Evolutionary conservation across 2,329 filamentous ascomycete genomes (phyloP).

Genomic region (Albophoma yamanashiensis): DNA sequence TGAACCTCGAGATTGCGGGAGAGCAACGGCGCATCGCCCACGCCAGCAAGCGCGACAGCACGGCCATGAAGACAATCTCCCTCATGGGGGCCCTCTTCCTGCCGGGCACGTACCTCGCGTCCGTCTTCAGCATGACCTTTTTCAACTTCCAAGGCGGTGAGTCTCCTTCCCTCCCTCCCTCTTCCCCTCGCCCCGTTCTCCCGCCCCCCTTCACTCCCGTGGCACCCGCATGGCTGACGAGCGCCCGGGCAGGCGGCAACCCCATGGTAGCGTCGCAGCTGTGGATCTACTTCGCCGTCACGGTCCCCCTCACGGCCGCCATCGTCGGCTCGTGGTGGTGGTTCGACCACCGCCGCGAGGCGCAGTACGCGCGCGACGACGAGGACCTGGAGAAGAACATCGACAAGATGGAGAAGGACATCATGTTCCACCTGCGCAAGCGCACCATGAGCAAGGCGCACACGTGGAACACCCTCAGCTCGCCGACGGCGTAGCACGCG

Average conservation of each 20-base stretch:
- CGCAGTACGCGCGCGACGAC: slow-evolving; percentile 37
- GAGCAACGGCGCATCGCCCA: slow-evolving; percentile 49
- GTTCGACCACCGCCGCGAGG: slow-evolving; percentile 40
- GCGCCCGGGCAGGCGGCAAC: not conserved
- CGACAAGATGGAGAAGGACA: slow-evolving; percentile 44
- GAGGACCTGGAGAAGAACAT: slow-evolving; percentile 42
- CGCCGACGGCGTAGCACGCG: slow-evolving; percentile 10
- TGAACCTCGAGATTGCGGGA: slow-evolving; percentile 52
- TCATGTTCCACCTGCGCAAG: slow-evolving; percentile 44
- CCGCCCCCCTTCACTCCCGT: too few relatives aligned
- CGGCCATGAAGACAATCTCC: slow-evolving; percentile 55
- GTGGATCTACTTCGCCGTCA: slow-evolving; percentile 55
- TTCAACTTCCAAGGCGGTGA: slow-evolving; percentile 47
- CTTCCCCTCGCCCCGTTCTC: too few relatives aligned
- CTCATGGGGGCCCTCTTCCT: slow-evolving; percentile 53
- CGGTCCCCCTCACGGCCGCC: slow-evolving; percentile 43
- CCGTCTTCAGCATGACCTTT: slow-evolving; percentile 56
- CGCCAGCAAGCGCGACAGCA: slow-evolving; percentile 50
- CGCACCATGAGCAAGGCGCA: slow-evolving; percentile 45
- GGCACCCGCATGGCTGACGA: not conserved
- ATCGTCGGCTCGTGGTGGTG: slow-evolving; percentile 46
- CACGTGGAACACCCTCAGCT: slow-evolving; percentile 37
- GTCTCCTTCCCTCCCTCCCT: slow-evolving; percentile 1
- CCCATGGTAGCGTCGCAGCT: slow-evolving; percentile 21
- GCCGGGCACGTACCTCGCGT: slow-evolving; percentile 51